Percentiles rank a stretch among this genome's conserved stretches.
Evolutionary conservation across 139 green algal species (phyloP).

Genomic region (Chlorella ohadii): DNA sequence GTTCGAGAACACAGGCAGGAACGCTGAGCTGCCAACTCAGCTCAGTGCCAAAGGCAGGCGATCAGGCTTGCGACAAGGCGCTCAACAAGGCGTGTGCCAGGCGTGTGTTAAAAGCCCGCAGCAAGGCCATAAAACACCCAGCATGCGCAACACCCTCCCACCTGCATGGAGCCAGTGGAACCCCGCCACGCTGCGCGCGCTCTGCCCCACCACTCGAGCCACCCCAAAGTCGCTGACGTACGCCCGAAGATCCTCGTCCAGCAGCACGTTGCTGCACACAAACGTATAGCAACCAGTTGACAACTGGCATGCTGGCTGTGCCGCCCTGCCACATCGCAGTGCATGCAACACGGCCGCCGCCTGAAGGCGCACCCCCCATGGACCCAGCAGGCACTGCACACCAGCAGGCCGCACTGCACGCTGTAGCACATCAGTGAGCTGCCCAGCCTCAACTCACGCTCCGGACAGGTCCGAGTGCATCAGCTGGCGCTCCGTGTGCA

Average conservation of each 20-base stretch:
- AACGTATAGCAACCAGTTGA: too few relatives aligned
- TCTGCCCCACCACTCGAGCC: neutral
- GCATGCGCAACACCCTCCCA: neutral
- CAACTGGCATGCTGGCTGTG: neutral
- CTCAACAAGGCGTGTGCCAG: neutral
- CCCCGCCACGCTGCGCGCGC: neutral
- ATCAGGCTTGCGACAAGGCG: too few relatives aligned
- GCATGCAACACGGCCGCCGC: too few relatives aligned
- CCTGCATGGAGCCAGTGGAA: conserved; percentile 9
- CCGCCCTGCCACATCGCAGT: too few relatives aligned
- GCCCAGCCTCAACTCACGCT: too few relatives aligned
- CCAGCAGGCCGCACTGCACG: too few relatives aligned
- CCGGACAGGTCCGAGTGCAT: neutral
- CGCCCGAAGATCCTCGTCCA: neutral
- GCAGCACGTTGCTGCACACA: conserved; percentile 16
- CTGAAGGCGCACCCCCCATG: too few relatives aligned
- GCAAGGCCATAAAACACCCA: neutral
- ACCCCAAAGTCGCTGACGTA: neutral
- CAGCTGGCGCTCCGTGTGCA: neutral
- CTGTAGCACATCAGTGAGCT: too few relatives aligned
- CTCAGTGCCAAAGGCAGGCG: too few relatives aligned
- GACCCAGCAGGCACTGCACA: too few relatives aligned
- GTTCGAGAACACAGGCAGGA: neutral
- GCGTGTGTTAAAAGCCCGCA: neutral
- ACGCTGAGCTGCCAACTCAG: too few relatives aligned